Evolutionary conservation across 2,329 filamentous ascomycete genomes (phyloP), one percentile per base, ranked within the genome.

Genomic region (Parastagonospora nodorum): DNA sequence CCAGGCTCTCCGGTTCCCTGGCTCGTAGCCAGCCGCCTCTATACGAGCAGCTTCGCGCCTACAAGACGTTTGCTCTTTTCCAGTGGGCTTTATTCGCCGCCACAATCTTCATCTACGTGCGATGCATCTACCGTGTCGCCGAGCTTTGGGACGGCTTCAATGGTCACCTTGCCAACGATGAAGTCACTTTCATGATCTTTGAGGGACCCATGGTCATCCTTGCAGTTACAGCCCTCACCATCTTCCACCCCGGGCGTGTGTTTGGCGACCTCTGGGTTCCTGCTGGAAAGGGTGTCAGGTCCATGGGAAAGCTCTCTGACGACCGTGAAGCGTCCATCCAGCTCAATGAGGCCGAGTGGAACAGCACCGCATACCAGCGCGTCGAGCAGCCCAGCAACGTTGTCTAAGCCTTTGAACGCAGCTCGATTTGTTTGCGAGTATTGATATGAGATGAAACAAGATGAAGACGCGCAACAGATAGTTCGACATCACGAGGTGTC

Each of bases 191-290:
- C 58, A 77, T 82, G 74, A 69, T 78, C n/a, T 67, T 82, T 4
- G 80, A 82, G 53, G 79, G 80, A 2, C 75, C 76, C 1, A 77
- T 82, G 75, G 78, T 84, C 44, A 70, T 71, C 2, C 60, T 80
- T 30, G 78, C 80, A 0, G 69, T 73, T n/a, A 50, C 75, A 6
- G 63, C 66, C 7, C 58, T 82, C 64, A 81, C 78, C 2, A 55
- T 65, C 0, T 73, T 78, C 27, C 80, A 82, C 57, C 80, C 80
- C 0, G 67, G 60, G 5, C 60, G 59, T 30, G 56, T 67, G 8
- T 68, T 68, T 47, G 59, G 53, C 10, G 39, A 62, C 27, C 50
- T 65, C 8, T 68, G 66, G 64, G 51, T 56, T 5, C 53, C 65
- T 37, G 65, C 64, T 44, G 63, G 63, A 19, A 53, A 61, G 40